These are phyloP conservation scores for Podaxis carcinomalis DNA, from an alignment of 768 basidiomycete genomes.

Conservation along the genomic window DNA sequence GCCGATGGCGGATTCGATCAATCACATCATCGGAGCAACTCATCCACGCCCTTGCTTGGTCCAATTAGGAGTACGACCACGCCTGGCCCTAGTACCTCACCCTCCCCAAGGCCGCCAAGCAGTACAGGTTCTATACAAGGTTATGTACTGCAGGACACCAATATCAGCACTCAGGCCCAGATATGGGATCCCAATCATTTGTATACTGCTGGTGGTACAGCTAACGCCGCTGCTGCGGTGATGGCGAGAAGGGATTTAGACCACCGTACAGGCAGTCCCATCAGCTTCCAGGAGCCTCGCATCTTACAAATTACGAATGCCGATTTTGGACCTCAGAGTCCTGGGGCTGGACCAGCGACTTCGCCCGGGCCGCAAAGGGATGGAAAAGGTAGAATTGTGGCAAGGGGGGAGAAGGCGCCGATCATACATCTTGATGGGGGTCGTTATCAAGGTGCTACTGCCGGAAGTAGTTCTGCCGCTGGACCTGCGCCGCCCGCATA, in stretches of 20 bases:
- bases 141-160: conserved; percentile 13
- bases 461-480: conserved; percentile 6
- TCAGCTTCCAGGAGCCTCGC: conserved; percentile 34
- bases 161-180: conserved; percentile 16
- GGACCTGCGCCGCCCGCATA: conserved; percentile 26
- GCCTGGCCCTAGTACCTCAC: conserved; percentile 30
- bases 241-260: conserved; percentile 15
- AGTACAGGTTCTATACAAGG: conserved; percentile 16
- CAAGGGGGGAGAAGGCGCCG: conserved; percentile 25
- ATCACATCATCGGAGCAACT: conserved; percentile 3
- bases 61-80: not conserved
- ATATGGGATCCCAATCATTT: conserved; percentile 1
- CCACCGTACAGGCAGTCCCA: conserved; percentile 36
- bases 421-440: conserved; percentile 38
- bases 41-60: conserved; percentile 2
- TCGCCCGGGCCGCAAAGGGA: conserved; percentile 17
- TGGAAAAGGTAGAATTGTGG: conserved; percentile 27
- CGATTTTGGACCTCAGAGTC: conserved; percentile 15
- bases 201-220: conserved; percentile 12
- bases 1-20: not conserved
- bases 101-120: conserved; percentile 33
- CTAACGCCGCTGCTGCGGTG: conserved; percentile 10
- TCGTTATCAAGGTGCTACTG: conserved; percentile 21
- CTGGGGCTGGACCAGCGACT: conserved; percentile 18
- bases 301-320: conserved; percentile 38